These are phyloP conservation scores for Euphrasia confusa DNA, from an alignment of 257 asterid species.

Conservation along the genomic window DNA sequence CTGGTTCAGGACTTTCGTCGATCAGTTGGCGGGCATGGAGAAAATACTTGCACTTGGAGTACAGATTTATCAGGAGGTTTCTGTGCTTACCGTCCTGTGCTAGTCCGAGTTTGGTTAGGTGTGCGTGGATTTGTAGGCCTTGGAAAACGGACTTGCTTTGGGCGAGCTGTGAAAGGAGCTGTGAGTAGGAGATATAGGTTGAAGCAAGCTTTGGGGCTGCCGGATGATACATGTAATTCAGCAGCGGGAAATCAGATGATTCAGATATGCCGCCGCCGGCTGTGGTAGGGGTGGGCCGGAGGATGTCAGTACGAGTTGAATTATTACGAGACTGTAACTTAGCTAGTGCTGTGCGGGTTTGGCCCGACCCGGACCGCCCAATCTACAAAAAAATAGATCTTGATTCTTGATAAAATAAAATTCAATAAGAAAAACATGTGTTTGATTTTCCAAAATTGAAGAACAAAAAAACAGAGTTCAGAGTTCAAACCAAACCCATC, in stretches of 20 bases:
- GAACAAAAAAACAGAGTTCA: too few species aligned
- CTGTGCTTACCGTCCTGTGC: constrained; percentile 36
- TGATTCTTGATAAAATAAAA: too few species aligned
- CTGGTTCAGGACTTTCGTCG: constrained; percentile 54
- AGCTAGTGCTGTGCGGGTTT: too few species aligned
- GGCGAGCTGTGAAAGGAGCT: constrained; percentile 46
- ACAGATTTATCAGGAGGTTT: constrained; percentile 53
- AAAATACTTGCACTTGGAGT: constrained; percentile 48
- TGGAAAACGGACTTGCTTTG: constrained; percentile 40
- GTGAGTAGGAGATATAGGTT: constrained; percentile 40
- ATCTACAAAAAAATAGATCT: too few species aligned
- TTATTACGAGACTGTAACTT: too few species aligned
- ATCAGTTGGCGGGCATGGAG: constrained; percentile 49
- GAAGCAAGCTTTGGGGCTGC: constrained; percentile 24
- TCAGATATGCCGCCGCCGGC: constrained; percentile 8
- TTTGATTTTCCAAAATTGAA: too few species aligned
- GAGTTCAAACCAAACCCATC: too few species aligned
- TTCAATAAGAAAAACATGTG: too few species aligned
- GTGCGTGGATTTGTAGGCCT: constrained; percentile 63
- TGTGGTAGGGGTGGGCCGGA: neutral
- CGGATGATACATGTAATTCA: constrained; percentile 31
- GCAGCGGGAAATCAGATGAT: constrained; percentile 15
- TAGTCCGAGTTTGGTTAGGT: constrained; percentile 38
- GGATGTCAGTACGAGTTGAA: neutral
- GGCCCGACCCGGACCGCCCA: too few species aligned